A percentile compares a stretch with the other conserved stretches of the same genome.
These are phyloP conservation scores for Xanthoceras sorbifolium DNA, from an alignment of 345 rosid species.

Conservation along the genomic window DNA sequence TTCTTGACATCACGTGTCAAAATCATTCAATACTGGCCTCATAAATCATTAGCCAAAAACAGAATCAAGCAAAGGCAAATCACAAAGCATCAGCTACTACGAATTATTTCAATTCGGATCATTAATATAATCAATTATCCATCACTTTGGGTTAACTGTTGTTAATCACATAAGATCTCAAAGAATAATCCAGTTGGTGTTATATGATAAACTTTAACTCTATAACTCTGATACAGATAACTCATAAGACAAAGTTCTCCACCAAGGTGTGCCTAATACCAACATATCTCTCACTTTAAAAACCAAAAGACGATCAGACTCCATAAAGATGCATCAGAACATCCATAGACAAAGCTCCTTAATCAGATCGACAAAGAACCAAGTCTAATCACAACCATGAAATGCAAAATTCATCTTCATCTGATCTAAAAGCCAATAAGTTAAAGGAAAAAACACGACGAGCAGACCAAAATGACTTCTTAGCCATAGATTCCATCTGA, in stretches of 20 bases:
- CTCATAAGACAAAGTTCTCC: background rate
- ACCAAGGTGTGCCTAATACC: background rate
- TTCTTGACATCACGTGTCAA: no score
- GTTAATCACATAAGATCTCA: background rate
- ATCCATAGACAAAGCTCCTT: background rate
- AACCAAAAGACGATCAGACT: background rate
- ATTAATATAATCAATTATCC: background rate
- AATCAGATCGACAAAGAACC: slow-evolving; percentile 8
- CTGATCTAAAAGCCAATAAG: background rate
- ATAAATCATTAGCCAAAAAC: background rate
- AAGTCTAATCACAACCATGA: background rate
- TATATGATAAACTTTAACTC: background rate
- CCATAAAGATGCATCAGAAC: background rate
- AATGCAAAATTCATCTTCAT: background rate
- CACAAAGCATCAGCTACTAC: background rate
- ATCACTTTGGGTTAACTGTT: background rate
- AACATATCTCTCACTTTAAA: background rate
- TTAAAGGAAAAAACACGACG: background rate
- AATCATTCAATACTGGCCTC: background rate
- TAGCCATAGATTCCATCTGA: background rate
- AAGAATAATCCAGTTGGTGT: background rate
- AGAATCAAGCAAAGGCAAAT: background rate
- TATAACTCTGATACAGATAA: background rate
- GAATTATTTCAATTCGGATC: background rate
- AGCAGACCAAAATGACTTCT: background rate